Evolutionary conservation across 768 basidiomycete species (phyloP).

Genomic region (Hericium coralloides): DNA sequence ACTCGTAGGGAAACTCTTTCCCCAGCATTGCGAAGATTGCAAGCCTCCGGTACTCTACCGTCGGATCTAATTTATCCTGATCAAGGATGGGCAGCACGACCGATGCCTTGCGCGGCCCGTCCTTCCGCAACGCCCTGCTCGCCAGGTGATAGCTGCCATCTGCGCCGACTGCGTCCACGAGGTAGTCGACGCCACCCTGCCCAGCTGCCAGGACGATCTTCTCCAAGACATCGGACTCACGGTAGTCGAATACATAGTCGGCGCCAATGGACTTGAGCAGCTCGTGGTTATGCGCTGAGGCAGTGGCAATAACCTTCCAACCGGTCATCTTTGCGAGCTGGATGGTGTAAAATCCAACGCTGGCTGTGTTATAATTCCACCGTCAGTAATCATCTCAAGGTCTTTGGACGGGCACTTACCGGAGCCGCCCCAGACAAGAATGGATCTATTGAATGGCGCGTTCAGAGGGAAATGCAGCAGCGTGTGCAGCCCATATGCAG

Average conservation of each 20-base stretch:
- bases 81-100: background rate
- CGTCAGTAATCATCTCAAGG: constrained; percentile 16
- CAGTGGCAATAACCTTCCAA: constrained; percentile 24
- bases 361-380: constrained; percentile 9
- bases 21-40: background rate
- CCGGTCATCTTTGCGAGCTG: constrained; percentile 23
- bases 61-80: background rate
- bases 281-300: constrained; percentile 27
- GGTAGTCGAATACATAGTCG: constrained; percentile 22
- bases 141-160: background rate
- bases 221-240: constrained; percentile 3
- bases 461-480: background rate
- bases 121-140: background rate
- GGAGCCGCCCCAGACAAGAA: background rate
- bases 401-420: background rate
- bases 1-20: background rate
- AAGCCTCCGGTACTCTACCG: background rate
- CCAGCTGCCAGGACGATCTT: background rate
- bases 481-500: background rate
- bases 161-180: background rate
- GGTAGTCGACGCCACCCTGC: background rate
- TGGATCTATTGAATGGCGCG: background rate
- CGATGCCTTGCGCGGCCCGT: background rate
- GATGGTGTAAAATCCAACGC: constrained; percentile 23
- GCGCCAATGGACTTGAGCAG: constrained; percentile 29